Base-by-base conservation (phyloP, 2,329 filamentous ascomycete genomes). In the Stachybotrys chartarum region DNA sequence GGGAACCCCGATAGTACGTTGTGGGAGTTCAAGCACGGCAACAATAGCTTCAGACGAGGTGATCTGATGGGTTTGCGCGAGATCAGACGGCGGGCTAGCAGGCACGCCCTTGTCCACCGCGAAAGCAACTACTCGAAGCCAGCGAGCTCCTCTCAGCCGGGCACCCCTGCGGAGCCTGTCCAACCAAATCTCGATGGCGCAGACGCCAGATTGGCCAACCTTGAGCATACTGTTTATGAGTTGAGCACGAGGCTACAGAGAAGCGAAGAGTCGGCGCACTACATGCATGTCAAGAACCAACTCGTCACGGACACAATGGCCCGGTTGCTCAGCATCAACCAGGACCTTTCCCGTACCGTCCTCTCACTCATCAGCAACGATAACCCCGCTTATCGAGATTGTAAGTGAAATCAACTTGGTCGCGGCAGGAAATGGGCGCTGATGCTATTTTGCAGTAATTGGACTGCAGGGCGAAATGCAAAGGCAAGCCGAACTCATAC, bases 21-120 rank as follows among this genome's bases (percentile, higher is more conserved):
- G 32, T 99, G 94, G 94, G 94, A 99, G 69, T 99, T 99, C 72
- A 97, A 97, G 72, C 94, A 99, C 68, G 94, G 94, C 54, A 95
- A 93, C 66, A 93, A 93, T 54, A 97, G 89, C 70, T 99, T 99
- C 77, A 97, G 96, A 73, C 86, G 92, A 60, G 94, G 94, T 44
- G 93, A 99, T 70, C 77, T 99, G 30, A 86, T 93, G 52, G 91
- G 93, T 7, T 75, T 99, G 58, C 84, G 94, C 48, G 94, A 99
- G 68, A 99, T 99, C 72, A 97, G 97, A 73, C 87, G 94, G 58
- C 84, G 94, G 58, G 93, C 94, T 17, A 97, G 93, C 42, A 83
- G 94, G 58, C 94, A 97, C 74, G 88, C 93, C 30, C 79, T 97
- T 55, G 95, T 97, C 30, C 91, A 97, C 68, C 85, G 93, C 63